These are phyloP conservation scores for Jackrogersella minutella DNA, from an alignment of 495 filamentous ascomycete genomes.

Conservation along the genomic window DNA sequence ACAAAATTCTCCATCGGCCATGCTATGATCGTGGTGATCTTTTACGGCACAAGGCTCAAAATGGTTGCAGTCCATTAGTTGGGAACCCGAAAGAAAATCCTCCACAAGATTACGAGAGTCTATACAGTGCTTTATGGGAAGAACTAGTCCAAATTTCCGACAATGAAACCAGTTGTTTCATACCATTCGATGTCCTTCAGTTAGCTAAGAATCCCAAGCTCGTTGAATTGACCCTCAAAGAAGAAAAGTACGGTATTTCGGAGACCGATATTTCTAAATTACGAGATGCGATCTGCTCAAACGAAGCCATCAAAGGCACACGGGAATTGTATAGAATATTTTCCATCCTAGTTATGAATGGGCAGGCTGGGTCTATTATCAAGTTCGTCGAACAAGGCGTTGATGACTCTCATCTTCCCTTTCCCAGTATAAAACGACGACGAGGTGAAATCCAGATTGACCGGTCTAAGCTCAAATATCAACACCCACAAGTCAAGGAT, in stretches of 20 bases:
- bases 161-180: neutral
- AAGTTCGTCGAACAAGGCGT: constrained; percentile 6
- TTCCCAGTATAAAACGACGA: constrained; percentile 2
- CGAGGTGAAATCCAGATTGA: neutral
- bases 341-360: constrained; percentile 13
- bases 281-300: neutral
- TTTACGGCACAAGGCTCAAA: neutral
- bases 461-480: neutral
- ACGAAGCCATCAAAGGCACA: neutral
- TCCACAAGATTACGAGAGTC: neutral
- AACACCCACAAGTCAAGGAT: neutral
- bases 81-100: neutral
- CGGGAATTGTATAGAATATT: constrained; percentile 17
- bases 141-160: too few species aligned
- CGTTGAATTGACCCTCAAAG: neutral
- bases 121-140: too few species aligned
- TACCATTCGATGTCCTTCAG: constrained; percentile 15
- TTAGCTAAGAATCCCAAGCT: neutral
- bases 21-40: neutral
- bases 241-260: neutral
- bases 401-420: constrained; percentile 23
- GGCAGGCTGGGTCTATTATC: neutral
- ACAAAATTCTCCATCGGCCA: neutral
- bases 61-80: too few species aligned
- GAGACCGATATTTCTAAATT: neutral